Conservation (phyloP, 2,329 filamentous ascomycete species). For the Trichophyton rubrum region DNA sequence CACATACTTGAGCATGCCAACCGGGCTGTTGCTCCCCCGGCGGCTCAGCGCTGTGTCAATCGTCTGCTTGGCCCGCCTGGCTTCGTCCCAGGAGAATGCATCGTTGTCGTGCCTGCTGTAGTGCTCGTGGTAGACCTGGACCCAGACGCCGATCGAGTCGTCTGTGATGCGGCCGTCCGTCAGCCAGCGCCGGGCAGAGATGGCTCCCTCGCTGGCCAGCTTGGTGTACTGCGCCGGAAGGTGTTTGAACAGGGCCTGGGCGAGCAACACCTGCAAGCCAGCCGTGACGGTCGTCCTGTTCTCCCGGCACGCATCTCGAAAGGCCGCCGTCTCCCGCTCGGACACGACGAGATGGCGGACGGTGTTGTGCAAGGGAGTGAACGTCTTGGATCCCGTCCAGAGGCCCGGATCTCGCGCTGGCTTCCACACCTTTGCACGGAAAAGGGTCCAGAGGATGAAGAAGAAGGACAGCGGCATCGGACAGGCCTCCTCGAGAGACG, state of each 20-base stretch:
- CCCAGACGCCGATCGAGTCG: slow-evolving; percentile 28
- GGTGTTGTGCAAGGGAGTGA: not conserved
- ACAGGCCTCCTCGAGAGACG: slow-evolving; percentile 31
- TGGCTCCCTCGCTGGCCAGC: slow-evolving; percentile 24
- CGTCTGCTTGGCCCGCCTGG: slow-evolving; percentile 20
- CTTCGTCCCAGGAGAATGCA: slow-evolving; percentile 25
- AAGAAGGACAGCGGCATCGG: slow-evolving; percentile 27
- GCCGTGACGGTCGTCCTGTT: slow-evolving; percentile 33
- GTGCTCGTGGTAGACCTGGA: slow-evolving; percentile 23
- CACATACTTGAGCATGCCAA: slow-evolving; percentile 32
- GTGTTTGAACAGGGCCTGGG: slow-evolving; percentile 26
- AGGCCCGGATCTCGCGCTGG: slow-evolving; percentile 7
- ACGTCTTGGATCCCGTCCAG: not conserved
- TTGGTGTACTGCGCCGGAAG: slow-evolving; percentile 20
- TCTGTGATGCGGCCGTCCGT: slow-evolving; percentile 21
- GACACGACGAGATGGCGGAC: not conserved
- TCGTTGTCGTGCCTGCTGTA: not conserved
- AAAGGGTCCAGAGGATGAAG: slow-evolving; percentile 24
- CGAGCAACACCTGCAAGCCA: slow-evolving; percentile 28
- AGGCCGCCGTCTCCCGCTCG: not conserved
- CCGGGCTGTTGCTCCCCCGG: slow-evolving; percentile 23
- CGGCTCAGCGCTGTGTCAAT: slow-evolving; percentile 19
- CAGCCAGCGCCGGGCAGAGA: slow-evolving; percentile 30
- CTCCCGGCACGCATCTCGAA: slow-evolving; percentile 13
- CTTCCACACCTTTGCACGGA: slow-evolving; percentile 10